A percentile compares a stretch with the other conserved stretches of the same genome.
Evolutionary conservation across 2,329 filamentous ascomycete species (phyloP).

Genomic region (Ophiostoma angusticollis): DNA sequence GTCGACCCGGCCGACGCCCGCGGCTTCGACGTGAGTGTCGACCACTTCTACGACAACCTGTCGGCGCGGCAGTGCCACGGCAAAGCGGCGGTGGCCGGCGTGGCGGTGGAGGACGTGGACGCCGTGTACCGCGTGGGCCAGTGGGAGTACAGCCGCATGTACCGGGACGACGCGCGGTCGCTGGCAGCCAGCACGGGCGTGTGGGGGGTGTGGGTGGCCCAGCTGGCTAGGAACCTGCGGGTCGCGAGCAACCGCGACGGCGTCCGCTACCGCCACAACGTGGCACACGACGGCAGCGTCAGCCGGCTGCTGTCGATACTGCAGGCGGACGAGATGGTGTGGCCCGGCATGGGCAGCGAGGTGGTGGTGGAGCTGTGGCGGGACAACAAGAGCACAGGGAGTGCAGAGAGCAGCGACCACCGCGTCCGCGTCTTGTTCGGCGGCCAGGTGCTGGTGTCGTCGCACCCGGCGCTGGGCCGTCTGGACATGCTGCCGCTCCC

Average conservation of each 20-base stretch:
- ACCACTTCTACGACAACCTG: constrained; percentile 79
- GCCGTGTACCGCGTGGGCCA: constrained; percentile 63
- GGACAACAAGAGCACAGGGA: constrained; percentile 19
- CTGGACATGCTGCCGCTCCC: constrained; percentile 61
- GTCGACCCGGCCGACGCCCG: constrained; percentile 36
- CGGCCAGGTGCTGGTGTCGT: constrained; percentile 53
- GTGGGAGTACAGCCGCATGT: constrained; percentile 70
- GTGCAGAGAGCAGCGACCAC: constrained; percentile 15
- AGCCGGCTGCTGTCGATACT: constrained; percentile 55
- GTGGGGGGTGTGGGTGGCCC: constrained; percentile 62
- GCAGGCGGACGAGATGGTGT: constrained; percentile 65
- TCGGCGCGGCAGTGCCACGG: constrained; percentile 65
- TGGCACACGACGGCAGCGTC: constrained; percentile 68
- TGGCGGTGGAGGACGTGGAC: constrained; percentile 50
- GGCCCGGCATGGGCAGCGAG: constrained; percentile 74
- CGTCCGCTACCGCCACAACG: constrained; percentile 54
- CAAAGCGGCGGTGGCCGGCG: constrained; percentile 43
- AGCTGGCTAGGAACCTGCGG: constrained; percentile 55
- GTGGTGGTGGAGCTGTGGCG: constrained; percentile 63
- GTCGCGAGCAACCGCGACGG: constrained; percentile 4
- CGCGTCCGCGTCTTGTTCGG: constrained; percentile 60
- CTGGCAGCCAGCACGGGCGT: constrained; percentile 48
- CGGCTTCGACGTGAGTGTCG: constrained; percentile 59
- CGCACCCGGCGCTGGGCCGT: constrained; percentile 51
- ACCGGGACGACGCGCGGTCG: constrained; percentile 51